Conservation (phyloP, 2,329 filamentous ascomycete species). For the Fusarium sp. region DNA sequence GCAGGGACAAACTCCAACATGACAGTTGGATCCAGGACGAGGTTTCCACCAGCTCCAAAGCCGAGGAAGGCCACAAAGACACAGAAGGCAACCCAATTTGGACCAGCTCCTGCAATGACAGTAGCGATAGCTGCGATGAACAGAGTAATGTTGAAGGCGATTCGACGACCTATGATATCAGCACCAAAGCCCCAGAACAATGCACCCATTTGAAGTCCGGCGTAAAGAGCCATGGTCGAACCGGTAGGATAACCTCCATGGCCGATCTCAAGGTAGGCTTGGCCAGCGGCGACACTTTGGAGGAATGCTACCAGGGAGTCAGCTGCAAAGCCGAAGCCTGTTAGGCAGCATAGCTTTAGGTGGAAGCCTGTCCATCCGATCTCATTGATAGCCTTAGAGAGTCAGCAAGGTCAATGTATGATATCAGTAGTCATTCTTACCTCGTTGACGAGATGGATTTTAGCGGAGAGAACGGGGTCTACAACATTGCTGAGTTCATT, state of each 20-base stretch:
- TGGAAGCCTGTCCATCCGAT: neutral
- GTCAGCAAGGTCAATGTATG: neutral
- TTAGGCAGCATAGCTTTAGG: neutral
- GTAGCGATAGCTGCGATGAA: neutral
- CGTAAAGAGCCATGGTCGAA: neutral
- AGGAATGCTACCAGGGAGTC: neutral
- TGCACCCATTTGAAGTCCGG: neutral
- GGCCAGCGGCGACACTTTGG: neutral
- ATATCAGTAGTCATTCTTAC: accelerated
- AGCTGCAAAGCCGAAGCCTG: neutral
- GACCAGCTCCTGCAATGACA: neutral
- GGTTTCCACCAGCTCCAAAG: neutral
- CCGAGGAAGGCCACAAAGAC: neutral
- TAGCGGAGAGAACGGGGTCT: neutral
- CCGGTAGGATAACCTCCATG: neutral
- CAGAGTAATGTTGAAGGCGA: neutral
- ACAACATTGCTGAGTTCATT: neutral
- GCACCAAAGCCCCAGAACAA: conserved; percentile 12
- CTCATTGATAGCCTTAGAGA: accelerated
- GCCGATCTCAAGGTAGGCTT: neutral
- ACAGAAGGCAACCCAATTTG: neutral
- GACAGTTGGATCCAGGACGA: conserved; percentile 2
- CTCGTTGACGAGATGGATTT: conserved; percentile 3
- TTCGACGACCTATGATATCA: neutral
- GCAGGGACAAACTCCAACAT: conserved; percentile 1